Conservation (phyloP, 2,329 filamentous ascomycete genomes). For the Trichoderma sp. region DNA sequence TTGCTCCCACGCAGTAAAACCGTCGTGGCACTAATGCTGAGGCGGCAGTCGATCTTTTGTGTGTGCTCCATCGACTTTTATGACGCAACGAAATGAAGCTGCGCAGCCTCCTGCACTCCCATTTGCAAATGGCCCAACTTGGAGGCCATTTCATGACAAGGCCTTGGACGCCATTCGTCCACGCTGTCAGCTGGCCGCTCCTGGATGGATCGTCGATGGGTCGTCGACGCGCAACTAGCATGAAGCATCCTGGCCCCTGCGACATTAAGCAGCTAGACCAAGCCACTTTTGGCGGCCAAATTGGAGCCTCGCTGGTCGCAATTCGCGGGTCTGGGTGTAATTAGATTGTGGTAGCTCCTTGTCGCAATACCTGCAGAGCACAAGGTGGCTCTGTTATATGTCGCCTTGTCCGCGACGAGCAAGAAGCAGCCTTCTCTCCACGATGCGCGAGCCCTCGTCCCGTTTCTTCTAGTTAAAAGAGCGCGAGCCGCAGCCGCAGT, state of each 20-base stretch:
- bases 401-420: conserved; percentile 17
- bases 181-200: conserved; percentile 2
- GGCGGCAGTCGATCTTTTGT: conserved; percentile 16
- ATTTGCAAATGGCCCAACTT: not conserved
- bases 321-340: conserved; percentile 24
- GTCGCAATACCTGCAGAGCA: conserved; percentile 18
- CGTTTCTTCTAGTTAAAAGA: conserved; percentile 13
- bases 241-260: conserved; percentile 22
- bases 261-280: conserved; percentile 22
- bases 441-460: conserved; percentile 21
- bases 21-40: conserved; percentile 4
- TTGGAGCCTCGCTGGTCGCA: conserved; percentile 22
- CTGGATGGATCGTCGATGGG: conserved; percentile 22
- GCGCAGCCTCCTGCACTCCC: not conserved
- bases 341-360: conserved; percentile 23
- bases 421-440: conserved; percentile 17
- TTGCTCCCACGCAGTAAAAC: not conserved
- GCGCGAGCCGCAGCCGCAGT: conserved; percentile 6
- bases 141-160: conserved; percentile 8
- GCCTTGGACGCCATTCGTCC: conserved; percentile 16
- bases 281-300: conserved; percentile 16
- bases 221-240: conserved; percentile 21
- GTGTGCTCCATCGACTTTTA: conserved; percentile 10
- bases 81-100: conserved; percentile 17
- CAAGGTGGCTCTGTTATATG: not conserved